These are phyloP conservation scores for Penicillium sp. DNA, from an alignment of 2,329 filamentous ascomycete genomes.

Conservation along the genomic window DNA sequence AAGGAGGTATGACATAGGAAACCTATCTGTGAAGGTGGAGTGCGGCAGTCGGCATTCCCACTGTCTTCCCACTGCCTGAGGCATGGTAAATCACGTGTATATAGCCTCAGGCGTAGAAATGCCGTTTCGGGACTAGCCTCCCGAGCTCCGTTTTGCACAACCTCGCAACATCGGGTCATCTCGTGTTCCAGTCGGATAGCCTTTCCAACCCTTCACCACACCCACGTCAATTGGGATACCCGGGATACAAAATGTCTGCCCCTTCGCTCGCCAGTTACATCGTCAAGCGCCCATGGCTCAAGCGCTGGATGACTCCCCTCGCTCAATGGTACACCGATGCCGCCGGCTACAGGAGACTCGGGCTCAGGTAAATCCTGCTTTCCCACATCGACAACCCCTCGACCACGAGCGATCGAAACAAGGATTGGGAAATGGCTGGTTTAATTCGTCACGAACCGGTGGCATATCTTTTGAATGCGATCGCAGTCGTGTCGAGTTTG, in stretches of 20 bases:
- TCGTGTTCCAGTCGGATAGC: slow-evolving; percentile 36
- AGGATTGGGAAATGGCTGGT: not conserved
- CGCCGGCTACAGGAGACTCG: slow-evolving; percentile 88
- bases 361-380: slow-evolving; percentile 67
- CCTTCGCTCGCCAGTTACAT: slow-evolving; percentile 74
- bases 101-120: slow-evolving; percentile 21
- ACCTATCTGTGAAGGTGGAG: slow-evolving; percentile 29
- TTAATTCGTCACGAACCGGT: not conserved
- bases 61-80: slow-evolving; percentile 23
- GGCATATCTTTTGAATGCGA: not conserved
- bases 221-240: slow-evolving; percentile 34
- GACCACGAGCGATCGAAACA: slow-evolving; percentile 14
- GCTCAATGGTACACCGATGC: slow-evolving; percentile 87
- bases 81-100: slow-evolving; percentile 26
- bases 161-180: slow-evolving; percentile 40
- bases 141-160: slow-evolving; percentile 43
- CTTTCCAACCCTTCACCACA: slow-evolving; percentile 32
- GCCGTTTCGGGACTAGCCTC: slow-evolving; percentile 31
- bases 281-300: slow-evolving; percentile 81
- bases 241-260: slow-evolving; percentile 61
- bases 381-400: slow-evolving; percentile 10
- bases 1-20: slow-evolving; percentile 19
- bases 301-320: slow-evolving; percentile 73
- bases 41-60: slow-evolving; percentile 18
- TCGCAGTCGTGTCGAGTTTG: slow-evolving; percentile 14